Percentiles rank a stretch among this genome's conserved stretches.
These are phyloP conservation scores for Pichia occidentalis DNA, from an alignment of 805 yeast species.

Conservation along the genomic window DNA sequence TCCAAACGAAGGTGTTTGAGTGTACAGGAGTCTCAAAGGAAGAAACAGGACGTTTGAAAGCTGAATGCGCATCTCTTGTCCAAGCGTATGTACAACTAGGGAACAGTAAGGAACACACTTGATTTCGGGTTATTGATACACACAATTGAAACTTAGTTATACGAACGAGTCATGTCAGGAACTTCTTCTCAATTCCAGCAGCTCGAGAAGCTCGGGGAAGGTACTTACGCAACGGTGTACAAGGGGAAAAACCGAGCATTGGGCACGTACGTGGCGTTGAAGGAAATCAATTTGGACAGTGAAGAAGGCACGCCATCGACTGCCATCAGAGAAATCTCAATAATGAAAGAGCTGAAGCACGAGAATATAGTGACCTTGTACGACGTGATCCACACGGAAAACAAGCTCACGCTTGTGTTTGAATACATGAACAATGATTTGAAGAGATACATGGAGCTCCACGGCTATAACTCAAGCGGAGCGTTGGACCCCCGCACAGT, in stretches of 20 bases:
- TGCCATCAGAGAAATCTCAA: slow-evolving; percentile 91
- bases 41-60: too few species aligned
- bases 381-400: slow-evolving; percentile 95
- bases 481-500: slow-evolving; percentile 68
- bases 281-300: slow-evolving; percentile 89
- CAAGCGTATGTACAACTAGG: too few species aligned
- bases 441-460: slow-evolving; percentile 70
- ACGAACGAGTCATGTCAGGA: slow-evolving; percentile 31
- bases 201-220: slow-evolving; percentile 86
- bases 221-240: slow-evolving; percentile 98
- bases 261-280: slow-evolving; percentile 87
- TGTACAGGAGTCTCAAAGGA: too few species aligned
- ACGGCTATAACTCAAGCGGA: slow-evolving; percentile 49
- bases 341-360: slow-evolving; percentile 90
- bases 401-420: slow-evolving; percentile 87
- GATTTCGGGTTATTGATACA: too few species aligned
- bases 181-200: slow-evolving; percentile 38
- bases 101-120: too few species aligned
- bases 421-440: slow-evolving; percentile 91
- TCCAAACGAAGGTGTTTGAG: too few species aligned
- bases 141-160: too few species aligned
- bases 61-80: too few species aligned
- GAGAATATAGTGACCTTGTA: slow-evolving; percentile 87
- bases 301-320: slow-evolving; percentile 99
- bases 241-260: slow-evolving; percentile 83